These are phyloP conservation scores for Termitomyces titanicus DNA, from an alignment of 768 basidiomycete species.

Conservation along the genomic window DNA sequence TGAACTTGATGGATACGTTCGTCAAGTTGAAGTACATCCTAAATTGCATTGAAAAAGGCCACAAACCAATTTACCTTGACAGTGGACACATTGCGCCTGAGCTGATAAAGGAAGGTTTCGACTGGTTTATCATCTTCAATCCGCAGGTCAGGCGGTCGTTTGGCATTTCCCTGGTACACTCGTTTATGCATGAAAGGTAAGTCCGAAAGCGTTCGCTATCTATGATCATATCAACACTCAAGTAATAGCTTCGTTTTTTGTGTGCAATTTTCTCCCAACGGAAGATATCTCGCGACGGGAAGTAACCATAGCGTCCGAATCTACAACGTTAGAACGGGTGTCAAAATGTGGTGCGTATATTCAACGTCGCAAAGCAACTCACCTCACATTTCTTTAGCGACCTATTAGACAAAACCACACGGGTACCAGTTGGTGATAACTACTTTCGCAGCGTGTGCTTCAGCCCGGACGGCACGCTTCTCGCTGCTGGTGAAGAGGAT, in stretches of 20 bases:
- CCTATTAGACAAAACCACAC: constrained; percentile 69
- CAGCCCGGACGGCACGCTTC: constrained; percentile 80
- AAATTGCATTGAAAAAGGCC: background rate
- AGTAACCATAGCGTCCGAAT: constrained; percentile 97
- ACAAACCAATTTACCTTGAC: constrained; percentile 1
- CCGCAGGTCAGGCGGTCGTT: constrained; percentile 71
- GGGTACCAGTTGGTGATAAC: constrained; percentile 70
- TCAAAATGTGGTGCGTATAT: constrained; percentile 41
- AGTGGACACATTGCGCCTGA: constrained; percentile 46
- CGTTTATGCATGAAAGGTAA: constrained; percentile 83
- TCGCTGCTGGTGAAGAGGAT: constrained; percentile 95
- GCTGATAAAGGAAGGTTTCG: constrained; percentile 66
- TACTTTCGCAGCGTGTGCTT: constrained; percentile 92
- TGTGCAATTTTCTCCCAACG: constrained; percentile 91
- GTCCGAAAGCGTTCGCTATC: constrained; percentile 4
- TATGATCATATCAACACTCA: background rate
- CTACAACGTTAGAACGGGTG: constrained; percentile 85
- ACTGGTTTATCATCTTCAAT: constrained; percentile 89
- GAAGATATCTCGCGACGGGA: constrained; percentile 90
- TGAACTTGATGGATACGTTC: background rate
- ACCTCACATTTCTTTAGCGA: constrained; percentile 39
- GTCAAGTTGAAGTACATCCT: background rate
- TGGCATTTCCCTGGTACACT: constrained; percentile 79
- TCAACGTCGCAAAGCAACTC: background rate
- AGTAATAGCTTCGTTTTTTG: constrained; percentile 68